phyloP scores from a whole-genome alignment of 2,329 filamentous ascomycete species.

The Claviceps sp. region DNA sequence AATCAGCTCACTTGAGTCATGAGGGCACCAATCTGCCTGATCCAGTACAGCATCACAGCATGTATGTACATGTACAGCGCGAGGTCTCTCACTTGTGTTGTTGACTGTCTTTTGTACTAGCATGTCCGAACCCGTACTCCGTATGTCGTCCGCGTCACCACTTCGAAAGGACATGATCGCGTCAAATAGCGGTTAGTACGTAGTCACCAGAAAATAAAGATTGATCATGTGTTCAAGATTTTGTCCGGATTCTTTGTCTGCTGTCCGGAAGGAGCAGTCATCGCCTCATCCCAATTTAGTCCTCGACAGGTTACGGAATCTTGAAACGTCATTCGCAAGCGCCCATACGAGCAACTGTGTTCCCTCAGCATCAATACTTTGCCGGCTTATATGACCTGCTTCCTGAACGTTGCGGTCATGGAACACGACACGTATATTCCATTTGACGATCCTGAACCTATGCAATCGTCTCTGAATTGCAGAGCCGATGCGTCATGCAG shows the following conservation, averaged over 20 bases:
- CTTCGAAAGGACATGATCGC: too few species aligned
- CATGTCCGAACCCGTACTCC: not conserved
- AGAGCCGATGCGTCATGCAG: not conserved
- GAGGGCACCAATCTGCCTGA: not conserved
- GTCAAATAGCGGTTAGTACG: not conserved
- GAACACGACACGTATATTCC: not conserved
- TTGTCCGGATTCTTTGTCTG: not conserved
- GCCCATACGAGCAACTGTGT: slow-evolving; percentile 2
- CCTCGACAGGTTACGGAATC: not conserved
- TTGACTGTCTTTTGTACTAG: not conserved
- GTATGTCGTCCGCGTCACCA: not conserved
- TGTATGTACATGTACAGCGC: not conserved
- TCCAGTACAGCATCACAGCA: not conserved
- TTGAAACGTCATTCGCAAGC: not conserved
- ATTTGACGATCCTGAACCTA: not conserved
- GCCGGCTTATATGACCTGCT: not conserved
- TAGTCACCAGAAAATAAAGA: not conserved
- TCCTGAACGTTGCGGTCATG: not conserved
- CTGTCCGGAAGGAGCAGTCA: not conserved
- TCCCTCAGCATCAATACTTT: not conserved
- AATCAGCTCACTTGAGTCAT: slow-evolving; percentile 4
- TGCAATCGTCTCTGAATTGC: not conserved
- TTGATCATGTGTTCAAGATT: not conserved
- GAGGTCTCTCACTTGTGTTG: not conserved
- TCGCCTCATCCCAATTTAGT: not conserved